Evolutionary conservation across 139 green algal genomes (phyloP).

Genomic region (Chlorella vulgaris): DNA sequence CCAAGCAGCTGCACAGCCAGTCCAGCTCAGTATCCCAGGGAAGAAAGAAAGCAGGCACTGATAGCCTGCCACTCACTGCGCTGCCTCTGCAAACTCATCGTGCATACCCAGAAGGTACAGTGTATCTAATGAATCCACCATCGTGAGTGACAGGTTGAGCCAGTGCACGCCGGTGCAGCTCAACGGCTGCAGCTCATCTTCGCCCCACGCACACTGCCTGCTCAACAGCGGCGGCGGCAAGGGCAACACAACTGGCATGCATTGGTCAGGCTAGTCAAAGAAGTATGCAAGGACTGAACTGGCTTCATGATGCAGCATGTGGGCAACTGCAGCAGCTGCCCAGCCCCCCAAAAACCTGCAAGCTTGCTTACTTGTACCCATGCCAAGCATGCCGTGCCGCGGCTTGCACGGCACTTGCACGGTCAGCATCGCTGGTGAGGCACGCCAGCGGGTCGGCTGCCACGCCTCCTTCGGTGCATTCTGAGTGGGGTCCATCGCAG

Average conservation of each 20-base stretch:
- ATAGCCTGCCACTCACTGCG: too few species aligned
- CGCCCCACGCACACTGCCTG: constrained; percentile 70
- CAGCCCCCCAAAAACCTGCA: too few species aligned
- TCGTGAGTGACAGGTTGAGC: constrained; percentile 74
- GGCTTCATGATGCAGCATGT: neutral
- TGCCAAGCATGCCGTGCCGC: constrained; percentile 18
- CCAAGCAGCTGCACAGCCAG: neutral
- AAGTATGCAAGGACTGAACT: neutral
- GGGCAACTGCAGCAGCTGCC: too few species aligned
- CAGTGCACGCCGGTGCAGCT: constrained; percentile 50
- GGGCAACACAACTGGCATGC: neutral
- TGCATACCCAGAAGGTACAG: constrained; percentile 71
- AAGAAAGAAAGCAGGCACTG: too few species aligned
- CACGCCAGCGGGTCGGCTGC: constrained; percentile 18
- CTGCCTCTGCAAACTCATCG: constrained; percentile 50
- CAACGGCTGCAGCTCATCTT: constrained; percentile 78
- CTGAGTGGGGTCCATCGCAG: constrained; percentile 62
- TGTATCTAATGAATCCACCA: constrained; percentile 86
- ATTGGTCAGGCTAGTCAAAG: neutral
- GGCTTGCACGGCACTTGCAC: neutral
- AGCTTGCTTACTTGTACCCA: constrained; percentile 19
- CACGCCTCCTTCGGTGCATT: neutral
- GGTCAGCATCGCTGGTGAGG: constrained; percentile 1
- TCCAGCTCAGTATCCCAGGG: neutral
- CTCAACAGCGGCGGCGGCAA: neutral